Base-by-base conservation (phyloP, 2,329 filamentous ascomycete species). In the Knoxdaviesia proteae region DNA sequence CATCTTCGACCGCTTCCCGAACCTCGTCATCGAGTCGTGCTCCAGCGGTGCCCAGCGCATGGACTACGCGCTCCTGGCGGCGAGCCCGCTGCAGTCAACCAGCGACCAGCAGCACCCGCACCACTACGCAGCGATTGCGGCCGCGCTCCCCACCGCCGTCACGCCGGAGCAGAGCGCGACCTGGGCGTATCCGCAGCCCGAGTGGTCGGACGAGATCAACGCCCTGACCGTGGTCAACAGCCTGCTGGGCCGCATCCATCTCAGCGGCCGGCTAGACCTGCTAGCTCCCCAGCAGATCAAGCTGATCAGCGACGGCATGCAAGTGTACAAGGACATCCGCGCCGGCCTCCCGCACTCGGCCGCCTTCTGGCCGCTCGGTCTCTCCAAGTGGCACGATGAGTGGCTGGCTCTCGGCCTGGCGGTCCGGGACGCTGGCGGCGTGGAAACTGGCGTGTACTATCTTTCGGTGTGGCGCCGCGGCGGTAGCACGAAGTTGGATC, bases 11-110 rank as follows among this genome's bases (percentile, higher is more conserved):
- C 47, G 47, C 3, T 50, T 53, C 32, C 49, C 52, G 0, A 47
- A 41, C 4, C 49, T 60, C 0, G 52, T 59, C 1, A 57, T 60
- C n/a, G 58, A 60, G 43, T 58, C 47, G 31, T 60, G 57, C 42
- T 56, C 54, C 6, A 57, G 54, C 29, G 56, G 57, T 6, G 57
- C 50, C 0, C 57, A 59, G 44, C 51, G 57, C 1, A 51, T 59
- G 49, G 58, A 60, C 34, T 58, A 59, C 36, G 55, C 55, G 5
- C 54, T 58, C 54, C 47, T 59, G 1, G 46, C 50, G 3, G 46
- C 51, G 0, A 56, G 58, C 32, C 44, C 56, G 0, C 36, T 60
- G 0, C 58, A 60, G 34, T 56, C 53, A 0, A 59, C 56, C 2
- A 59, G 57, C 34, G 58, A 60, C 44, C 57, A 59, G 43, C 54